These are phyloP conservation scores for Evansstolkia leycettana DNA, from an alignment of 495 filamentous ascomycete genomes.

Conservation along the genomic window DNA sequence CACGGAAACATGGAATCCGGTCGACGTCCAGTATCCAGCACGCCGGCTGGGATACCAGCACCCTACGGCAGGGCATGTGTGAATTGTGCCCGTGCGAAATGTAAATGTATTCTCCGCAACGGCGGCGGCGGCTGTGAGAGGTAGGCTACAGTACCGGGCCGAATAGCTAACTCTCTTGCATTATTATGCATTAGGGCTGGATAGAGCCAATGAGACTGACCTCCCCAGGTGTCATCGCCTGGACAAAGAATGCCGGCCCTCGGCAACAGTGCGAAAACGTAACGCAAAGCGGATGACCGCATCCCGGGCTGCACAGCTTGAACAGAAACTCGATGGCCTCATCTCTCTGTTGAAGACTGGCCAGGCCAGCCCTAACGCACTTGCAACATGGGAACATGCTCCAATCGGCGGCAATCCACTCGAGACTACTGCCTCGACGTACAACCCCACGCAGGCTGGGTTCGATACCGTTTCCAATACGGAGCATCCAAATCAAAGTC, in stretches of 20 bases:
- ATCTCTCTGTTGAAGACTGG: constrained; percentile 24
- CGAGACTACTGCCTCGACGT: background rate
- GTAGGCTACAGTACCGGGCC: constrained; percentile 10
- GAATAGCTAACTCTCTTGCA: too few relatives aligned
- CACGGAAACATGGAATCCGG: too few relatives aligned
- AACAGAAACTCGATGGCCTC: constrained; percentile 34
- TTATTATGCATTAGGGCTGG: background rate
- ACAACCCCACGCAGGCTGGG: background rate
- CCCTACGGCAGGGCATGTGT: constrained; percentile 37
- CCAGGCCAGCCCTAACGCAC: background rate
- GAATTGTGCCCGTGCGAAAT: constrained; percentile 39
- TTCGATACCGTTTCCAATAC: constrained; percentile 5
- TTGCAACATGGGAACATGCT: background rate
- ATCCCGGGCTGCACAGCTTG: constrained; percentile 19
- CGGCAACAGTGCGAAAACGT: constrained; percentile 13
- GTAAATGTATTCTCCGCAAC: constrained; percentile 32
- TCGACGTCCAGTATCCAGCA: too few relatives aligned
- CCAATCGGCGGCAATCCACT: background rate
- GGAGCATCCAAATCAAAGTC: constrained; percentile 8
- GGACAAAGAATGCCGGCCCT: constrained; percentile 21
- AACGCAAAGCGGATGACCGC: constrained; percentile 1
- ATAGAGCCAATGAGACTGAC: background rate
- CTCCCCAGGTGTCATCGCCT: constrained; percentile 27
- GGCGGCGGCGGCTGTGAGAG: constrained; percentile 28
- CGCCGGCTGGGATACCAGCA: constrained; percentile 12